Evolutionary conservation across 805 yeast species (phyloP).

Genomic region (Myxozyma monticola): DNA sequence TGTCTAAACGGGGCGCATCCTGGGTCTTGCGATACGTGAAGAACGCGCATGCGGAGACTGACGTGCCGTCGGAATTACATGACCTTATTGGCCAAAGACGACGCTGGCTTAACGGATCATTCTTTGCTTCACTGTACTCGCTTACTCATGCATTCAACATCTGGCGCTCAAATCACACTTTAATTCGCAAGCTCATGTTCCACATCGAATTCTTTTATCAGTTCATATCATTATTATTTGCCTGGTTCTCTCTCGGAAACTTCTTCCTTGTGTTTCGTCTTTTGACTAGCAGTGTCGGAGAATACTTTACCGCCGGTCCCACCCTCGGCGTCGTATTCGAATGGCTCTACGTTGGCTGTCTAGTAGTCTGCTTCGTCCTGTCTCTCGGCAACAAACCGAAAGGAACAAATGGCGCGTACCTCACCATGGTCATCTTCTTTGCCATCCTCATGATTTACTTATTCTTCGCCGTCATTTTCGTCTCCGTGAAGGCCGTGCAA

Average conservation of each 20-base stretch:
- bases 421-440: slow-evolving; percentile 67
- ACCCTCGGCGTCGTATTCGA: slow-evolving; percentile 82
- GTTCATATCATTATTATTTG: slow-evolving; percentile 72
- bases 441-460: slow-evolving; percentile 82
- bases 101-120: slow-evolving; percentile 97
- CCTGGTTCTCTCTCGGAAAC: slow-evolving; percentile 90
- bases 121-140: slow-evolving; percentile 92
- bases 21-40: slow-evolving; percentile 86
- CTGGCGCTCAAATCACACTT: slow-evolving; percentile 86
- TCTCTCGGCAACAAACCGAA: slow-evolving; percentile 98
- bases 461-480: slow-evolving; percentile 76
- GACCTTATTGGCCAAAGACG: slow-evolving; percentile 95
- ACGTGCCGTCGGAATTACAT: slow-evolving; percentile 69
- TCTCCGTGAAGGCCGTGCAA: slow-evolving; percentile 58
- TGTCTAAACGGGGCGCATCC: slow-evolving; percentile 70
- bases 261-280: slow-evolving; percentile 91
- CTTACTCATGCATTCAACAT: slow-evolving; percentile 81
- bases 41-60: slow-evolving; percentile 88
- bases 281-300: slow-evolving; percentile 79
- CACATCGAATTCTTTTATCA: slow-evolving; percentile 90
- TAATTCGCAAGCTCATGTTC: slow-evolving; percentile 72
- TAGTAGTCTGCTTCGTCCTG: slow-evolving; percentile 80
- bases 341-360: slow-evolving; percentile 75
- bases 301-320: slow-evolving; percentile 50
- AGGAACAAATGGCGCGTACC: slow-evolving; percentile 66